These are phyloP conservation scores for Astrephomene gubernaculifera DNA, from an alignment of 139 green algal species.

Conservation along the genomic window DNA sequence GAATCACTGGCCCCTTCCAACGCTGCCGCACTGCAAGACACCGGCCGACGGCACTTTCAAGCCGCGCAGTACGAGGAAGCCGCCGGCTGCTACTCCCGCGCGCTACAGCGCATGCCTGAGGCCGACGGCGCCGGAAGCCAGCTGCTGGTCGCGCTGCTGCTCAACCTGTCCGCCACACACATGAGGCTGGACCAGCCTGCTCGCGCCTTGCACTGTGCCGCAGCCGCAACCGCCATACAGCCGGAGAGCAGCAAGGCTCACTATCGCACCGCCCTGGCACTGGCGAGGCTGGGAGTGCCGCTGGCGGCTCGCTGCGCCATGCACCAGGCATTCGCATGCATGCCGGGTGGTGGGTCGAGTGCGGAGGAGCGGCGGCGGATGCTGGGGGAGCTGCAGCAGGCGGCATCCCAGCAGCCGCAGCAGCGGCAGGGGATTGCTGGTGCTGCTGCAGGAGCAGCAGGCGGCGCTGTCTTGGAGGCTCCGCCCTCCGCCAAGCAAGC, in stretches of 20 bases:
- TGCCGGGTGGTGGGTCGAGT: neutral
- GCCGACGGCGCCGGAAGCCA: neutral
- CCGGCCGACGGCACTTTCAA: neutral
- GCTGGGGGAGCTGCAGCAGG: neutral
- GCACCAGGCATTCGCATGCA: neutral
- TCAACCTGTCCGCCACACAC: conserved; percentile 8
- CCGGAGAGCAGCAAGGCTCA: neutral
- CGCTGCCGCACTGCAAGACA: neutral
- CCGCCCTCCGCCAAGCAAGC: neutral
- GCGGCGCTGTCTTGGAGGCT: too few species aligned
- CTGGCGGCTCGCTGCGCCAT: neutral
- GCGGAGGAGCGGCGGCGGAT: neutral
- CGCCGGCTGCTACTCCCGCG: neutral
- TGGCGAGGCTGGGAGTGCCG: neutral
- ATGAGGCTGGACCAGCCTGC: neutral
- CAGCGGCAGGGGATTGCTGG: too few species aligned
- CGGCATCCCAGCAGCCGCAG: too few species aligned
- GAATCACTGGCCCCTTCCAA: neutral
- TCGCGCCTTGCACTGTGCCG: neutral
- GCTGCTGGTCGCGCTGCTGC: neutral
- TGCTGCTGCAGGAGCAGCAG: neutral
- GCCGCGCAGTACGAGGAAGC: neutral
- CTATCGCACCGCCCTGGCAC: conserved; percentile 3
- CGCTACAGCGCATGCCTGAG: conserved; percentile 11
- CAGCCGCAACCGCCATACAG: neutral